These are phyloP conservation scores for Marasmius sp. DNA, from an alignment of 1,284 basidiomycete genomes.

Conservation along the genomic window DNA sequence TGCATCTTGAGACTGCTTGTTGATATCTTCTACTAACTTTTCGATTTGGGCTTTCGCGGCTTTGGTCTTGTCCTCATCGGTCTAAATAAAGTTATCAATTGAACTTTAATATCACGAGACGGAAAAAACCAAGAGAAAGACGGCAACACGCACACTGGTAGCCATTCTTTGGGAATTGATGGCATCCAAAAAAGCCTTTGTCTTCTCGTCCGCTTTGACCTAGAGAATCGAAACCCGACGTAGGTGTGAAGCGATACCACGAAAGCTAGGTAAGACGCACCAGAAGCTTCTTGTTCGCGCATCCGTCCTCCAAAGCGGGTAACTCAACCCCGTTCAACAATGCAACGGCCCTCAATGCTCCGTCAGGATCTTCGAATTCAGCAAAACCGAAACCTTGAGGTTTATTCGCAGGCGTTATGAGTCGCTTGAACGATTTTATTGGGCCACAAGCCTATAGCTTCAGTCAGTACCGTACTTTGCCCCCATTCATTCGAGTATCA, in stretches of 20 bases:
- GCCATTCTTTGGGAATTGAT: conserved; percentile 78
- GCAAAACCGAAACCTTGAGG: conserved; percentile 96
- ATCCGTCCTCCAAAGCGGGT: conserved; percentile 83
- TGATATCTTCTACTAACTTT: conserved; percentile 58
- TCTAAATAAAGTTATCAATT: conserved; percentile 34
- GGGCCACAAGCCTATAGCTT: conserved; percentile 78
- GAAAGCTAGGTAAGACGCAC: conserved; percentile 48
- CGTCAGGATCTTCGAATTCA: conserved; percentile 87
- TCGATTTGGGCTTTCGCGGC: conserved; percentile 58
- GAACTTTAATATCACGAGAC: background rate
- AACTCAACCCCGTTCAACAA: conserved; percentile 85
- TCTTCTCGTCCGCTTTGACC: conserved; percentile 95
- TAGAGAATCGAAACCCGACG: conserved; percentile 31
- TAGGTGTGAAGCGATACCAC: conserved; percentile 35
- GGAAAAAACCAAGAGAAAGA: conserved; percentile 10
- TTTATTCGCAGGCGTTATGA: conserved; percentile 86
- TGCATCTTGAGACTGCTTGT: conserved; percentile 63
- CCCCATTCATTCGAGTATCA: conserved; percentile 13
- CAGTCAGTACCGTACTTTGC: background rate
- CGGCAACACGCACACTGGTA: conserved; percentile 62
- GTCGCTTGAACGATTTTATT: conserved; percentile 85
- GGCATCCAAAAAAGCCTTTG: conserved; percentile 81
- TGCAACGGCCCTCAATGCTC: conserved; percentile 78
- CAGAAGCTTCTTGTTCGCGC: conserved; percentile 82
- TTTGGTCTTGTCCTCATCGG: conserved; percentile 56